These are phyloP conservation scores for Suhomyces prunicola DNA, from an alignment of 805 yeast species.

Conservation along the genomic window DNA sequence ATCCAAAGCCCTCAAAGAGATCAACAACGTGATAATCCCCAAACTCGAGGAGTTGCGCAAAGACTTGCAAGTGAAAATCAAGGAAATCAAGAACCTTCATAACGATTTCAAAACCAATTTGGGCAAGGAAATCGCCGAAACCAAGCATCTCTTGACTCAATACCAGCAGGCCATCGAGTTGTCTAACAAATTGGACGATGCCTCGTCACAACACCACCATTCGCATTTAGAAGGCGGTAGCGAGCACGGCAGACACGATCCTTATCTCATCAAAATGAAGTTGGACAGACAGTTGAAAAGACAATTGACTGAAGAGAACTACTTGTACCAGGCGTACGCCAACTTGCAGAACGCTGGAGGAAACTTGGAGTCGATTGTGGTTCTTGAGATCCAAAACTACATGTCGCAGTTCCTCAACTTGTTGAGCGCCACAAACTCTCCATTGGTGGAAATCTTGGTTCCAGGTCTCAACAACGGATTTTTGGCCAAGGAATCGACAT, in stretches of 20 bases:
- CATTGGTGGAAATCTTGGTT: constrained; percentile 62
- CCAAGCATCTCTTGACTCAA: constrained; percentile 38
- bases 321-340: constrained; percentile 81
- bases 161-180: constrained; percentile 64
- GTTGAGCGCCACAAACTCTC: constrained; percentile 69
- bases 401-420: constrained; percentile 67
- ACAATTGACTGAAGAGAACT: constrained; percentile 81
- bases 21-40: constrained; percentile 48
- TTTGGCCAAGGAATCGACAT: constrained; percentile 69
- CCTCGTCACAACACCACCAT: constrained; percentile 12
- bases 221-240: constrained; percentile 25
- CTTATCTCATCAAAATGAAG: constrained; percentile 67
- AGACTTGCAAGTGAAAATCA: constrained; percentile 79
- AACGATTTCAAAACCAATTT: constrained; percentile 83
- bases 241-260: constrained; percentile 61
- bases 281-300: constrained; percentile 75
- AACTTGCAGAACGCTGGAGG: constrained; percentile 86
- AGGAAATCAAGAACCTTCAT: constrained; percentile 77
- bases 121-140: constrained; percentile 50
- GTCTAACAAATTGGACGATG: constrained; percentile 44
- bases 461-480: constrained; percentile 62
- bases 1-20: constrained; percentile 47
- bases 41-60: constrained; percentile 56
- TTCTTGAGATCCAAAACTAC: constrained; percentile 80
- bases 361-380: constrained; percentile 82